These are phyloP conservation scores for Colletotrichum tabaci DNA, from an alignment of 2,329 filamentous ascomycete species.

Conservation along the genomic window DNA sequence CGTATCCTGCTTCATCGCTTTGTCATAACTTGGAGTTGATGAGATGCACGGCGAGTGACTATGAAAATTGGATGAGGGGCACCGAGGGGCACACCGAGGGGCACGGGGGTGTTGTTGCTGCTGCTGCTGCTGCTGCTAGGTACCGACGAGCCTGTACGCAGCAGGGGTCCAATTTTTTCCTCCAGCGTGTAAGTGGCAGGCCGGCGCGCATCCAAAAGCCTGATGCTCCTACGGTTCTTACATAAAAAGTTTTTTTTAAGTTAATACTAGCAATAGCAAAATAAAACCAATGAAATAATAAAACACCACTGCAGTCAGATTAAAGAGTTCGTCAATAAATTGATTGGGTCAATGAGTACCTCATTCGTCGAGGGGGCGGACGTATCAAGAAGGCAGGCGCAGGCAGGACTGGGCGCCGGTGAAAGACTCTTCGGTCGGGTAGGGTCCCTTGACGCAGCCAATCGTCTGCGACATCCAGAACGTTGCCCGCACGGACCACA, in stretches of 20 bases:
- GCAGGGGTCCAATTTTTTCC: conserved; percentile 14
- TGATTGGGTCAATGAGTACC: conserved; percentile 15
- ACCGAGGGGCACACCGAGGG: conserved; percentile 21
- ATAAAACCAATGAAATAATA: too few species aligned
- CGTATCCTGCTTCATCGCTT: conserved; percentile 39
- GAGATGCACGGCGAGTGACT: conserved; percentile 29
- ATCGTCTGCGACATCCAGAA: conserved; percentile 33
- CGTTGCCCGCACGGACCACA: conserved; percentile 32
- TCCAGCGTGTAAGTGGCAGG: conserved; percentile 18
- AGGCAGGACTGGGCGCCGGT: conserved; percentile 12
- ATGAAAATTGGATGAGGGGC: conserved; percentile 36
- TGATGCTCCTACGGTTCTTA: conserved; percentile 1
- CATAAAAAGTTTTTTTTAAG: conserved; percentile 6
- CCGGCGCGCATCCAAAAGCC: conserved; percentile 17
- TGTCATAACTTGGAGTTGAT: conserved; percentile 32
- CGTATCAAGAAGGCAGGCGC: neutral
- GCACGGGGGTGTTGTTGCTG: conserved; percentile 5
- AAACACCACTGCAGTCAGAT: too few species aligned
- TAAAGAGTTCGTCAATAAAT: neutral
- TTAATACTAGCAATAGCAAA: too few species aligned
- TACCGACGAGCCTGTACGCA: conserved; percentile 5
- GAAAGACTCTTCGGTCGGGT: conserved; percentile 25
- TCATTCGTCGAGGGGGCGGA: conserved; percentile 25
- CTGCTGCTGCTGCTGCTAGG: neutral
- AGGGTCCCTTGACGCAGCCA: conserved; percentile 12